A percentile compares a stretch with the other conserved stretches of the same genome.
phyloP scores from a whole-genome alignment of 495 filamentous ascomycete genomes.

The Daldinia vernicosa region DNA sequence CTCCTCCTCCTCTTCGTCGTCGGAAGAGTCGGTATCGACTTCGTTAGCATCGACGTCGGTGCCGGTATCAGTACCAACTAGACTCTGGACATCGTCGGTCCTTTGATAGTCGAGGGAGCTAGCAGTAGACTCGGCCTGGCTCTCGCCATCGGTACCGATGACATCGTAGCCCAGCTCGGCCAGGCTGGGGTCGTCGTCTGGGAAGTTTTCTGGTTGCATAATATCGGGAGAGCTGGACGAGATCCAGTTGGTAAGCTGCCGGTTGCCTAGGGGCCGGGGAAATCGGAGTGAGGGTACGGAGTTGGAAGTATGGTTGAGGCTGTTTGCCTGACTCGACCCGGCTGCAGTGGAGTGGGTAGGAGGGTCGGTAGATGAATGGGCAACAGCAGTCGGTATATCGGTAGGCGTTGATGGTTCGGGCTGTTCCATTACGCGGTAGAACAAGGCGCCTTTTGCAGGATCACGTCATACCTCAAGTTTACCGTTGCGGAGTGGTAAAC shows the following conservation, averaged over 20 bases:
- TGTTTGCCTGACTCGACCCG: conserved; percentile 24
- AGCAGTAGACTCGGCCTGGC: conserved; percentile 51
- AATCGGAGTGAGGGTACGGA: conserved; percentile 58
- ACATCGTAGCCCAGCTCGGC: conserved; percentile 68
- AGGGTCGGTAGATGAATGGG: conserved; percentile 24
- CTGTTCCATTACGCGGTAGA: conserved; percentile 58
- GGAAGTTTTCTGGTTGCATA: conserved; percentile 54
- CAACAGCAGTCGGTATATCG: conserved; percentile 42
- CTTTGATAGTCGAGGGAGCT: conserved; percentile 60
- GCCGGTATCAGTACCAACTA: conserved; percentile 60
- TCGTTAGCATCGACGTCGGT: conserved; percentile 49
- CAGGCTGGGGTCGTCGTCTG: conserved; percentile 55
- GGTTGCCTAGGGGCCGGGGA: conserved; percentile 58
- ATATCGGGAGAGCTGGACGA: conserved; percentile 59
- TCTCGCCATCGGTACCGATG: conserved; percentile 62
- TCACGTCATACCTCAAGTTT: conserved; percentile 50
- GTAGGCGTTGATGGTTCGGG: conserved; percentile 39
- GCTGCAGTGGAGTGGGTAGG: conserved; percentile 19
- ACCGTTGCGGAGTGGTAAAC: conserved; percentile 24
- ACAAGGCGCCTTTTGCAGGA: conserved; percentile 45
- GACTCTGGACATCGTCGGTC: conserved; percentile 63
- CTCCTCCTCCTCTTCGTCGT: conserved; percentile 49
- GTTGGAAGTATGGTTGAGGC: conserved; percentile 36
- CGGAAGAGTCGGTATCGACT: conserved; percentile 48
- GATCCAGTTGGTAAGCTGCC: conserved; percentile 61